phyloP scores from a whole-genome alignment of 1,284 basidiomycete genomes.

The Leccinum pachyderme region DNA sequence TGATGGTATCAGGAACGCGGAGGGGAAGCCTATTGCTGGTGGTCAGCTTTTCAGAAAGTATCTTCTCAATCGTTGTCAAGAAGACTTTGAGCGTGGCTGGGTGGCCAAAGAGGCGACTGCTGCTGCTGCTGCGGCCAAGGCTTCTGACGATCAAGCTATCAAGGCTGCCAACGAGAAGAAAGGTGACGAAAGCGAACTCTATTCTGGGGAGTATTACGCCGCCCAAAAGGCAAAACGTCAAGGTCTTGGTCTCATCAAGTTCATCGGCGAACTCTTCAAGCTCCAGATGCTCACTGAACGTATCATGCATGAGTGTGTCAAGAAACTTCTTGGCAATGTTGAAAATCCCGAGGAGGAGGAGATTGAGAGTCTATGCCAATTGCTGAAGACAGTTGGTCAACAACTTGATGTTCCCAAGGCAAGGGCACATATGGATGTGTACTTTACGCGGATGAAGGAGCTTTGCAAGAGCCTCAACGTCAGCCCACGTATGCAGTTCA shows the following conservation, averaged over 20 bases:
- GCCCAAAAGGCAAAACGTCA: conserved; percentile 96
- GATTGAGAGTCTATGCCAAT: conserved; percentile 93
- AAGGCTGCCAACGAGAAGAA: conserved; percentile 60
- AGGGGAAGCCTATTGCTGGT: conserved; percentile 85
- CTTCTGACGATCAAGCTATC: conserved; percentile 57
- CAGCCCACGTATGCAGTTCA: conserved; percentile 89
- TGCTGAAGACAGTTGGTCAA: conserved; percentile 86
- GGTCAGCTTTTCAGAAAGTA: conserved; percentile 96
- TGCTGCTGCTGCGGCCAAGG: conserved; percentile 57
- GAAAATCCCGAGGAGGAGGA: conserved; percentile 97
- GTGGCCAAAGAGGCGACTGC: conserved; percentile 70
- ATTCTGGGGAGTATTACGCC: conserved; percentile 96
- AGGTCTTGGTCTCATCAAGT: conserved; percentile 94
- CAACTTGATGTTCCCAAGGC: conserved; percentile 81
- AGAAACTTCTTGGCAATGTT: conserved; percentile 90
- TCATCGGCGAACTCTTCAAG: conserved; percentile 98
- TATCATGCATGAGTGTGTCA: conserved; percentile 96
- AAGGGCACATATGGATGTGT: conserved; percentile 84
- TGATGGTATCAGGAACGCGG: conserved; percentile 72
- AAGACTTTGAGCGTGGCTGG: conserved; percentile 92
- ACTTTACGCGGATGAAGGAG: conserved; percentile 88
- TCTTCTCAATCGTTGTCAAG: conserved; percentile 88
- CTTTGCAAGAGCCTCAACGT: conserved; percentile 74
- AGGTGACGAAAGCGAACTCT: conserved; percentile 63
- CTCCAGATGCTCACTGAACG: conserved; percentile 91